Percentiles rank a stretch among this genome's conserved stretches.
Evolutionary conservation across 2,329 filamentous ascomycete genomes (phyloP).

Genomic region (Fusarium miscanthi): DNA sequence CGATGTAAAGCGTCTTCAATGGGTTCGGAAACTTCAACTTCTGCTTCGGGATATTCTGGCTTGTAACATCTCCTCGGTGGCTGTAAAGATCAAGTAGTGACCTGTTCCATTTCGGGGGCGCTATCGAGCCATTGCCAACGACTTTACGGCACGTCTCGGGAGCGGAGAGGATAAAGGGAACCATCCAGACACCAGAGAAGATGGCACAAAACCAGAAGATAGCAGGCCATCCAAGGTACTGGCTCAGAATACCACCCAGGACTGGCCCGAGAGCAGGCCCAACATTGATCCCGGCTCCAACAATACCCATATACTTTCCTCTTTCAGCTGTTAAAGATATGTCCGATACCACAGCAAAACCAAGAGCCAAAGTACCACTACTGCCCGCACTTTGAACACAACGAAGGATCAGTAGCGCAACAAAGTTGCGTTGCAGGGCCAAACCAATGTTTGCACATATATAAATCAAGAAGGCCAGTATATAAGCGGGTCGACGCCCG

Average conservation of each 20-base stretch:
- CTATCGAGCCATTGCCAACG: constrained; percentile 71
- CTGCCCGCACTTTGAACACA: constrained; percentile 73
- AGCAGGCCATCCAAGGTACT: constrained; percentile 74
- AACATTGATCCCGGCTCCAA: constrained; percentile 68
- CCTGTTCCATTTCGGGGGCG: constrained; percentile 67
- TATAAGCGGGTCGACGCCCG: constrained; percentile 70
- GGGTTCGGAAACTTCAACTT: constrained; percentile 67
- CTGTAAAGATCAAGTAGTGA: constrained; percentile 63
- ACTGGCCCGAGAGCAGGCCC: constrained; percentile 67
- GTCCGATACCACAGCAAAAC: constrained; percentile 78
- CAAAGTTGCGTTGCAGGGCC: constrained; percentile 67
- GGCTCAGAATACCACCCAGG: constrained; percentile 71
- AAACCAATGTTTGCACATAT: constrained; percentile 69
- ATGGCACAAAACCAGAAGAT: constrained; percentile 78
- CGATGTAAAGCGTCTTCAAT: constrained; percentile 63
- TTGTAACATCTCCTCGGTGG: constrained; percentile 50
- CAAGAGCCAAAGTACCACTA: constrained; percentile 76
- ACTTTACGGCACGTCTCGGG: constrained; percentile 70
- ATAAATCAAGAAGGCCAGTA: constrained; percentile 68
- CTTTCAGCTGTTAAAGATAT: constrained; percentile 75
- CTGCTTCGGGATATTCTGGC: constrained; percentile 50
- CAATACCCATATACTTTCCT: constrained; percentile 77
- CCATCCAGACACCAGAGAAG: constrained; percentile 59
- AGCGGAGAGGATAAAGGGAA: constrained; percentile 66
- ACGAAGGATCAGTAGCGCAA: constrained; percentile 68